Conservation (phyloP, 345 rosid species). For the Brassica napus region Da-Ae NC_063440.1:7650001-7650500, state of each 20-base stretch:
- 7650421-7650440: slow-evolving; percentile 77
- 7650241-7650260: background rate
- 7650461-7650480: background rate
- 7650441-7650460: slow-evolving; percentile 85
- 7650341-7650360: slow-evolving; percentile 17
- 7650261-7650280: slow-evolving; percentile 14
- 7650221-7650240: background rate
- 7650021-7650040: background rate
- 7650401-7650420: slow-evolving; percentile 40
- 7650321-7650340: slow-evolving; percentile 27
- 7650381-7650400: slow-evolving; percentile 9
- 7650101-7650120: background rate
- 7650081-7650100: background rate
- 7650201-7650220: background rate
- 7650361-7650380: background rate
- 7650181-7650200: background rate
- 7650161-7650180: background rate
- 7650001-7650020: background rate
- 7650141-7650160: background rate
- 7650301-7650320: slow-evolving; percentile 20
- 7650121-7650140: background rate
- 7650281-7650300: slow-evolving; percentile 26
- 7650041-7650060: too few species aligned
- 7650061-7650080: background rate
- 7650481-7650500: background rate